These are phyloP conservation scores for Medakamo hakoo DNA, from an alignment of 139 green algal genomes.

Conservation along the genomic window DNA sequence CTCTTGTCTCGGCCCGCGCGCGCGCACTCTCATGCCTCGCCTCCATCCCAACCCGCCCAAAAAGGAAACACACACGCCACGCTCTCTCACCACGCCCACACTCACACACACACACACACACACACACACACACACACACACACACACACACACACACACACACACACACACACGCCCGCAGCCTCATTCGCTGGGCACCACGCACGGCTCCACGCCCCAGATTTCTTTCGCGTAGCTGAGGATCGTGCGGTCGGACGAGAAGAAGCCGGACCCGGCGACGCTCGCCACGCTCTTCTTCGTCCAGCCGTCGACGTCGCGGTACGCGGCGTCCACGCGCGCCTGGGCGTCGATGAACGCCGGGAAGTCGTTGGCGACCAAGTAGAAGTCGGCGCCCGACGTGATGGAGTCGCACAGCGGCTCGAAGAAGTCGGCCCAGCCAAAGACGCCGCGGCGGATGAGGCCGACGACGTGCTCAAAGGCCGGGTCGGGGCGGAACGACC, in stretches of 20 bases:
- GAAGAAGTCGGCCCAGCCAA: slow-evolving; percentile 96
- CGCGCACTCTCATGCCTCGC: no score
- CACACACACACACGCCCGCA: no score
- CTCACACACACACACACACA: no score
- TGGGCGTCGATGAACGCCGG: slow-evolving; percentile 63
- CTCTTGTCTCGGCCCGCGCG: no score
- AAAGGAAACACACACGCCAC: no score
- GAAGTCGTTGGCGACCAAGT: slow-evolving; percentile 97
- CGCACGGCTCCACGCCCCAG: slow-evolving; percentile 18
- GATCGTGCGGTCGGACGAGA: slow-evolving; percentile 92
- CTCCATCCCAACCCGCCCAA: no score
- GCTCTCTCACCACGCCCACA: no score
- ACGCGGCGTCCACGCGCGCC: slow-evolving; percentile 50
- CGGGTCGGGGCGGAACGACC: slow-evolving; percentile 36
- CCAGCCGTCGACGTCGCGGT: slow-evolving; percentile 51
- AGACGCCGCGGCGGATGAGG: slow-evolving; percentile 62
- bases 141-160: no score
- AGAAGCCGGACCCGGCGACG: slow-evolving; percentile 78
- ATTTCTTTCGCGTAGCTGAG: slow-evolving; percentile 65
- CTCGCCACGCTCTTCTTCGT: slow-evolving; percentile 75
- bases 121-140: no score
- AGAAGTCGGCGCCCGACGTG: slow-evolving; percentile 70
- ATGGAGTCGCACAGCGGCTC: slow-evolving; percentile 70
- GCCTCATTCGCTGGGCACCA: slow-evolving; percentile 4
- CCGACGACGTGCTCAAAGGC: slow-evolving; percentile 62